Conservation (phyloP, 1,139 yeast species). For the Geotrichum bryndzae region DNA sequence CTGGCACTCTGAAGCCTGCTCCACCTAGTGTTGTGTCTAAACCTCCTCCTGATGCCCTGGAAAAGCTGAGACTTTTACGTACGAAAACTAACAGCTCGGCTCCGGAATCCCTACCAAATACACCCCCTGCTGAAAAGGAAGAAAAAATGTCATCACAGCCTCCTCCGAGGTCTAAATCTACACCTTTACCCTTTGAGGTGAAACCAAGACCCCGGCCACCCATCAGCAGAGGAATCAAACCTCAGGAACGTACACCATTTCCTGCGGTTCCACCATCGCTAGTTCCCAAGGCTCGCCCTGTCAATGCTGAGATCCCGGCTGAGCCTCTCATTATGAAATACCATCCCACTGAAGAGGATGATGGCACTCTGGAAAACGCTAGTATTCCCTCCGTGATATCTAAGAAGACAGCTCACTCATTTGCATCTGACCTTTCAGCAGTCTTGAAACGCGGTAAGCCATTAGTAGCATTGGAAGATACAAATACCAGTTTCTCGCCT, state of each 20-base stretch:
- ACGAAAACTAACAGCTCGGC: slow-evolving; percentile 15
- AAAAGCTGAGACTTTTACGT: slow-evolving; percentile 24
- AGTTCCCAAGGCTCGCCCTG: slow-evolving; percentile 10
- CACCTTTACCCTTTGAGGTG: background rate
- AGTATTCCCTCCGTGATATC: slow-evolving; percentile 12
- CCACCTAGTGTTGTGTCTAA: slow-evolving; percentile 12
- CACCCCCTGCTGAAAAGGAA: background rate
- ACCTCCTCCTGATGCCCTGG: slow-evolving; percentile 23
- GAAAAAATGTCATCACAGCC: slow-evolving; percentile 4
- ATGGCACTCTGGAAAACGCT: slow-evolving; percentile 4
- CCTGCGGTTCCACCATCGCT: slow-evolving; percentile 16
- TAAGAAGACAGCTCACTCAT: slow-evolving; percentile 16
- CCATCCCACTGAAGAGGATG: slow-evolving; percentile 6
- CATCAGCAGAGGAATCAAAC: background rate
- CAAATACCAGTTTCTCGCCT: slow-evolving; percentile 17
- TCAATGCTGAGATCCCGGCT: slow-evolving; percentile 10
- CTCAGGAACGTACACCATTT: slow-evolving; percentile 6
- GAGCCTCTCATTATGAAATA: slow-evolving; percentile 10
- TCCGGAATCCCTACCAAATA: background rate
- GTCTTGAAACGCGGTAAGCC: slow-evolving; percentile 18
- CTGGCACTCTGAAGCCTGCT: background rate
- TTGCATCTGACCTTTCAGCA: slow-evolving; percentile 18
- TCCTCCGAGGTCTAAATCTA: slow-evolving; percentile 6
- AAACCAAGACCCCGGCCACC: background rate
- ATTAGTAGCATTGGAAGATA: slow-evolving; percentile 12